These are phyloP conservation scores for Ophiocordyceps camponoti-floridani DNA, from an alignment of 2,329 filamentous ascomycete species.

Conservation along the genomic window DNA sequence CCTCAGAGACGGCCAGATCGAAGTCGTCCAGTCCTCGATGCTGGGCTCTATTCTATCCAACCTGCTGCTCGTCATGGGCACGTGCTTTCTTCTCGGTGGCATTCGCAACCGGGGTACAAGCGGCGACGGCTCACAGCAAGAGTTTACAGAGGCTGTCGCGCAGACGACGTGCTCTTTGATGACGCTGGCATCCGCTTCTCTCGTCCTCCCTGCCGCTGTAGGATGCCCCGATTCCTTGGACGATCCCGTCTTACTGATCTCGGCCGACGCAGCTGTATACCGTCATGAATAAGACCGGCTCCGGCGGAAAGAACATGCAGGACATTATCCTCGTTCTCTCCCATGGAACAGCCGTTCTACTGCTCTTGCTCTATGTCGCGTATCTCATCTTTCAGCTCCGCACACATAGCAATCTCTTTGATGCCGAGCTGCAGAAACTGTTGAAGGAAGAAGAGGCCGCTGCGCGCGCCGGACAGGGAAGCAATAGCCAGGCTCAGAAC, in stretches of 20 bases:
- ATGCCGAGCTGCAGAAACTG: conserved; percentile 25
- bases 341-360: conserved; percentile 57
- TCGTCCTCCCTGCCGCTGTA: conserved; percentile 60
- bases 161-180: conserved; percentile 62
- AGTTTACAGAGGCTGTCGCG: conserved; percentile 58
- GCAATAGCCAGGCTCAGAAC: neutral
- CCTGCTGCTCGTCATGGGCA: conserved; percentile 69
- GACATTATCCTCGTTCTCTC: conserved; percentile 53
- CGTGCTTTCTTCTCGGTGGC: conserved; percentile 64
- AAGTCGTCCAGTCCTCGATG: conserved; percentile 97
- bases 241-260: neutral
- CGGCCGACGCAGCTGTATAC: neutral
- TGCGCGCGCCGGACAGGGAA: neutral
- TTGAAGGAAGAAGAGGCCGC: neutral
- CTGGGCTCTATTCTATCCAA: conserved; percentile 91
- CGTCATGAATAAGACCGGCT: neutral
- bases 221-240: neutral
- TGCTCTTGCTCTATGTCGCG: conserved; percentile 56
- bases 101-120: conserved; percentile 39
- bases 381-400: conserved; percentile 65
- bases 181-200: conserved; percentile 57
- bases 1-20: conserved; percentile 67
- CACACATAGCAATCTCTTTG: conserved; percentile 58
- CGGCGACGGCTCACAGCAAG: conserved; percentile 46
- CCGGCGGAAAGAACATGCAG: conserved; percentile 12